Conservation (phyloP, 768 basidiomycete genomes). For the Leccinellum rugosiceps region DNA sequence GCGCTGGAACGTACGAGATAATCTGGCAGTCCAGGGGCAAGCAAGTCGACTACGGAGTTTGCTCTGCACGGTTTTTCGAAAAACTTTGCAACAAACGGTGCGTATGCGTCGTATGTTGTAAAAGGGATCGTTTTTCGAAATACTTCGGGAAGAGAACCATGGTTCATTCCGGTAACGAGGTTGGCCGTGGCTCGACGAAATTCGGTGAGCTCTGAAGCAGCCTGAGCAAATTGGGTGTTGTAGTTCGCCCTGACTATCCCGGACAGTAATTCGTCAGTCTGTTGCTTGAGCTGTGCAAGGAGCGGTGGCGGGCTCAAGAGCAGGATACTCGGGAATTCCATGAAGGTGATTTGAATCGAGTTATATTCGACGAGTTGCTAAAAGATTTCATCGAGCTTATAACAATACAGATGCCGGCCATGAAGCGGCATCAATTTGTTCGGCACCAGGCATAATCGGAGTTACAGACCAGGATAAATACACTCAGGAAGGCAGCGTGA, state of each 20-base stretch:
- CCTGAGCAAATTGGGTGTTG: conserved; percentile 3
- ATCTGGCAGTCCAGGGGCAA: conserved; percentile 19
- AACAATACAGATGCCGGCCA: too few species aligned
- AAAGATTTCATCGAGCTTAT: too few species aligned
- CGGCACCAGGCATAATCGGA: too few species aligned
- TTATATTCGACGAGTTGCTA: too few species aligned
- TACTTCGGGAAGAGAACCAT: background rate
- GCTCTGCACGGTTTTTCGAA: conserved; percentile 4
- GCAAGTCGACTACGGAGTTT: conserved; percentile 4
- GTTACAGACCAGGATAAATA: too few species aligned
- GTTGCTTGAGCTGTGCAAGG: background rate
- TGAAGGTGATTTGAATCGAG: too few species aligned
- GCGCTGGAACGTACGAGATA: conserved; percentile 12
- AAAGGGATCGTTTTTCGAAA: conserved; percentile 10
- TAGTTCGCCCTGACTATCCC: background rate
- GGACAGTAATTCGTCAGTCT: background rate
- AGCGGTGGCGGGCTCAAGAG: background rate
- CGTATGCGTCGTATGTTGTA: conserved; percentile 16
- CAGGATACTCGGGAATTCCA: background rate
- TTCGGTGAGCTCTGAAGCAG: background rate
- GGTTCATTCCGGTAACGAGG: background rate
- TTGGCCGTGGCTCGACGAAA: background rate
- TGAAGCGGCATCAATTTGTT: too few species aligned
- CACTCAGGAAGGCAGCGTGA: too few species aligned
- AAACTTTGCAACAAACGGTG: conserved; percentile 11